Percentiles rank a stretch among this genome's conserved stretches.
Conservation (phyloP, 1,284 basidiomycete species). For the Leccinum subatratum region DNA sequence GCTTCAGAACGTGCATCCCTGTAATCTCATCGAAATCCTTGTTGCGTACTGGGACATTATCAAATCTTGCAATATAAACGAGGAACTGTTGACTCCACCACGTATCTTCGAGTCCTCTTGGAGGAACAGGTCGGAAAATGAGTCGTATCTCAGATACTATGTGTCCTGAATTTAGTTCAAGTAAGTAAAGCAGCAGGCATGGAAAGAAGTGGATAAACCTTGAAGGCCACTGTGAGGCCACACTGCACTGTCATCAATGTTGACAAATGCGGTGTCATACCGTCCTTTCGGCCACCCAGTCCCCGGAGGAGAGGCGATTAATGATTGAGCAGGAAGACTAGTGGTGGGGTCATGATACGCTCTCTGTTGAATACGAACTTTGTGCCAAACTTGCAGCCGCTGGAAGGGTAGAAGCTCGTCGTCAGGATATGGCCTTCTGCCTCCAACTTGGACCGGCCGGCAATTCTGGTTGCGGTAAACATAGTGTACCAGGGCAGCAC, state of each 20-base stretch:
- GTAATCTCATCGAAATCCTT: background rate
- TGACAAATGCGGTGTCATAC: background rate
- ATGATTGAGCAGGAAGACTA: background rate
- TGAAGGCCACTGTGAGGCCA: background rate
- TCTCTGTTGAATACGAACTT: background rate
- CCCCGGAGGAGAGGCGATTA: background rate
- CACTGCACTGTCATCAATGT: background rate
- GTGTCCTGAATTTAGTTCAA: background rate
- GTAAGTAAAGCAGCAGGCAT: background rate
- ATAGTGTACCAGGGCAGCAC: background rate
- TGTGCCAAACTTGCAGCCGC: background rate
- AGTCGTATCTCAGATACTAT: background rate
- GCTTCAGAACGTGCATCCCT: background rate
- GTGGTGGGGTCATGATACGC: background rate
- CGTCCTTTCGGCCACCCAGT: background rate
- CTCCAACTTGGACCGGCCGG: background rate
- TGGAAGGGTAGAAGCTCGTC: background rate
- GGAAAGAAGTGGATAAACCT: background rate
- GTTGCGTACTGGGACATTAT: background rate
- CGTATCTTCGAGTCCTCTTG: background rate
- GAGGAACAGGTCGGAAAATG: background rate
- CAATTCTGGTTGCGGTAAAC: background rate
- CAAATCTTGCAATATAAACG: background rate
- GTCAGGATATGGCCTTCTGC: background rate
- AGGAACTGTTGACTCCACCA: background rate